Evolutionary conservation across 768 basidiomycete species (phyloP).

Genomic region (Pilatotrama ljubarskyi): DNA sequence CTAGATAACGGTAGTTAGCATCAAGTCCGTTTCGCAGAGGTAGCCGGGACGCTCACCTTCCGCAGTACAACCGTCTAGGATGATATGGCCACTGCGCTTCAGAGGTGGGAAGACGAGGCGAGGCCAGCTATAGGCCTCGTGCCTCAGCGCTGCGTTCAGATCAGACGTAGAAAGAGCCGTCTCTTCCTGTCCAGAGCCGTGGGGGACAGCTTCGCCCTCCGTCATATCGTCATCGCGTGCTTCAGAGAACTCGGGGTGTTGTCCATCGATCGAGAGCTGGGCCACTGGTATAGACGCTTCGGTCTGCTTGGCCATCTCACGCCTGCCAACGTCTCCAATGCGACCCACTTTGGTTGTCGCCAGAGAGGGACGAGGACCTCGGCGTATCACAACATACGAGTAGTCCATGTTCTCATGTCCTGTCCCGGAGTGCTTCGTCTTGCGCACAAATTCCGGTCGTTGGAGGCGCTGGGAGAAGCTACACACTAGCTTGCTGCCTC

Average conservation of each 20-base stretch:
- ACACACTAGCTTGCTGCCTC: conserved; percentile 58
- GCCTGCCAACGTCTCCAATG: conserved; percentile 52
- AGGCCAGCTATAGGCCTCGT: conserved; percentile 86
- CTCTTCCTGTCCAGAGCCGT: not conserved
- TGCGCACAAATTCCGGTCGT: conserved; percentile 80
- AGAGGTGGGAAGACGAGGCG: conserved; percentile 90
- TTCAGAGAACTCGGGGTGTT: conserved; percentile 14
- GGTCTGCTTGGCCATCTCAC: conserved; percentile 41
- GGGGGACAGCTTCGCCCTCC: not conserved
- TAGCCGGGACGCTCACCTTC: conserved; percentile 54
- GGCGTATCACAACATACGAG: conserved; percentile 86
- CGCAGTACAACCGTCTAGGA: conserved; percentile 83
- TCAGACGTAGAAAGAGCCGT: conserved; percentile 31
- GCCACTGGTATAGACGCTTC: conserved; percentile 11
- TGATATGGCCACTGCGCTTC: conserved; percentile 89
- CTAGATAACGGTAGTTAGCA: conserved; percentile 41
- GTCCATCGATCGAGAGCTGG: conserved; percentile 28
- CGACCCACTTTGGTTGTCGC: conserved; percentile 45
- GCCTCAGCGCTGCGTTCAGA: conserved; percentile 56
- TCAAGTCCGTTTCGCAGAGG: not conserved
- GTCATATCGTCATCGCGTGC: not conserved
- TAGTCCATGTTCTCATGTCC: conserved; percentile 89
- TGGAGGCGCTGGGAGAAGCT: conserved; percentile 88
- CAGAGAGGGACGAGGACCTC: conserved; percentile 64
- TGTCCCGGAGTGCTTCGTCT: conserved; percentile 80